Base-by-base conservation (phyloP, 306 rosid species). In the Acacia acuminata region DNA sequence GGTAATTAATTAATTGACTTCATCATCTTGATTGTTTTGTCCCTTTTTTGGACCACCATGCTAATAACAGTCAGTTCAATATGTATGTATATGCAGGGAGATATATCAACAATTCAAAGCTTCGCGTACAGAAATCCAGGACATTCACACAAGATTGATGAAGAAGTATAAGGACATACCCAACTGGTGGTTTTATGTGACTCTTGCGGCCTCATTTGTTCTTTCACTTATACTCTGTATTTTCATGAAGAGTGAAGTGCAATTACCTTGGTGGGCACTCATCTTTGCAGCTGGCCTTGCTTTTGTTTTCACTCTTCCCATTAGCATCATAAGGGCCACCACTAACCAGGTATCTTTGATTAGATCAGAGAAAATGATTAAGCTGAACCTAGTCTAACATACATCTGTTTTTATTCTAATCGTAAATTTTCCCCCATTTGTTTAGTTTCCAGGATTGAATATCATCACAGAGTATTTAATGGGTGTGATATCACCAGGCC, bases 211-310 rank as follows among this genome's bases (percentile, higher is more conserved):
- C 43, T 80, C 97, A 0, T 45, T 93, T 24, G 0, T 81, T 19
- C 81, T 91, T 13, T 84, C 91, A 43, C 85, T 93, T 25, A 56
- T 13, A 2, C 45, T 88, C 10, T 88, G 88, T 73, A 86, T 80
- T 72, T 82, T 88, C 74, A 78, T 79, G 90, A 86, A 82, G 11
- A 82, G 87, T 13, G 61, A 93, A 73, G 19, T 91, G 16, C 97
- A 93, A 87, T 67, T 93, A 93, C 90, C 93, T 10, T 88, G 93
- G 92, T 93, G 97, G 95, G 95, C 76, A 17, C 95, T 93, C 71
- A 55, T 93, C 47, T 90, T 89, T 70, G 95, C 95, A 3, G 78
- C 91, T 3, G 85, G 51, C 3, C 75, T 87, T 68, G 89, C 87
- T 58, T 25, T 81, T 9, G 50, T 30, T 16, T 87, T 87, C 78